These are phyloP conservation scores for Teratosphaeria epicoccoides DNA, from an alignment of 2,329 filamentous ascomycete species.

Conservation along the genomic window DNA sequence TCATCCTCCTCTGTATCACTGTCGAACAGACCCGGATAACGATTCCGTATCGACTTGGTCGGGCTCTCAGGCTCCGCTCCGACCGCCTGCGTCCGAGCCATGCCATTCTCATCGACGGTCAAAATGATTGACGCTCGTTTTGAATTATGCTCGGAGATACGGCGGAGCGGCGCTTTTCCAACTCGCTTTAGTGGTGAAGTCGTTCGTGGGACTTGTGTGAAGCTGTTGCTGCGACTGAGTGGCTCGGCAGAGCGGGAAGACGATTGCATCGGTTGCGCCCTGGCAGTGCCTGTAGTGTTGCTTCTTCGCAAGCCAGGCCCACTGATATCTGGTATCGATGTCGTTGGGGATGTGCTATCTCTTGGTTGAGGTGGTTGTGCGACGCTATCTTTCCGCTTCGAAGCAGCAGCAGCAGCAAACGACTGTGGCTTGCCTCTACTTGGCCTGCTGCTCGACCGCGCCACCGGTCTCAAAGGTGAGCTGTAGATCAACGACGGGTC, in stretches of 20 bases:
- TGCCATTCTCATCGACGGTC: constrained; percentile 37
- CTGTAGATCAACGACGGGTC: constrained; percentile 37
- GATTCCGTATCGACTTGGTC: constrained; percentile 26
- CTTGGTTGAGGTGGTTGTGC: constrained; percentile 29
- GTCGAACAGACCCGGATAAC: constrained; percentile 38
- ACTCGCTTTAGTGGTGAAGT: constrained; percentile 39
- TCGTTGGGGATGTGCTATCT: constrained; percentile 29
- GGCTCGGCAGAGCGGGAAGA: constrained; percentile 21
- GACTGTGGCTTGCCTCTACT: constrained; percentile 5
- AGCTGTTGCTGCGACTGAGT: constrained; percentile 18
- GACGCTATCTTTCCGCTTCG: constrained; percentile 18
- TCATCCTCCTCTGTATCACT: constrained; percentile 26
- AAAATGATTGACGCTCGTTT: constrained; percentile 33
- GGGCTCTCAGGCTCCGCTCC: constrained; percentile 23
- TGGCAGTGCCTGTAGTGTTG: constrained; percentile 33
- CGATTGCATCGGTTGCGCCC: constrained; percentile 13
- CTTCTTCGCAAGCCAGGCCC: constrained; percentile 33
- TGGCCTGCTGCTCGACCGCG: constrained; percentile 19
- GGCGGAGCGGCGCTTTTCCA: constrained; percentile 30
- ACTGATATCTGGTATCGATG: constrained; percentile 20
- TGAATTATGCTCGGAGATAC: constrained; percentile 35
- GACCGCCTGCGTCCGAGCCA: constrained; percentile 37
- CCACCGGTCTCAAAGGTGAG: constrained; percentile 20
- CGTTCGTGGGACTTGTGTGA: constrained; percentile 30
- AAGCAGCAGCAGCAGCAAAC: constrained; percentile 1